Percentiles rank a stretch among this genome's conserved stretches.
These are phyloP conservation scores for Apiotrichum gracile DNA, from an alignment of 1,284 basidiomycete species.

Conservation along the genomic window DNA sequence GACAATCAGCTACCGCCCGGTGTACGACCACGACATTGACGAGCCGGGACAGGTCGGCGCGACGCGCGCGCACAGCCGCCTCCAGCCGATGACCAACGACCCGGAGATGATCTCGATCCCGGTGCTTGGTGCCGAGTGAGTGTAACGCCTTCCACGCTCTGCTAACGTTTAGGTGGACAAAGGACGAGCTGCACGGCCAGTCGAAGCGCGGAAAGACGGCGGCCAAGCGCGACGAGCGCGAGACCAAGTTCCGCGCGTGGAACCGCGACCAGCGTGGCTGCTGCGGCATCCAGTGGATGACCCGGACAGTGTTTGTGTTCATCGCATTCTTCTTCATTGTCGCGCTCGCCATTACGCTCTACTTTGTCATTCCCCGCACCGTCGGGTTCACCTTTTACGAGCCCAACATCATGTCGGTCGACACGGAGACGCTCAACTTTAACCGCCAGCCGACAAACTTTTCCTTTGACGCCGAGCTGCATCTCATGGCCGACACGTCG, in stretches of 20 bases:
- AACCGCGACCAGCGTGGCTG: constrained; percentile 65
- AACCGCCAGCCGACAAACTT: constrained; percentile 73
- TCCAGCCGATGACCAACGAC: background rate
- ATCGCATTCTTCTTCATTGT: constrained; percentile 58
- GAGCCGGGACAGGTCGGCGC: background rate
- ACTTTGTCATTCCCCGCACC: constrained; percentile 70
- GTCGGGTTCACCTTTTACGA: constrained; percentile 62
- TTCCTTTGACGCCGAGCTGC: constrained; percentile 67
- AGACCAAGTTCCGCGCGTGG: constrained; percentile 61
- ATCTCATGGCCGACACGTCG: constrained; percentile 65
- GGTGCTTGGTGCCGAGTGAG: constrained; percentile 67
- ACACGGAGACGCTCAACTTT: constrained; percentile 58
- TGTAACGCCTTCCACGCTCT: background rate
- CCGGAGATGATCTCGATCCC: constrained; percentile 58
- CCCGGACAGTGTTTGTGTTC: constrained; percentile 62
- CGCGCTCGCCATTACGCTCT: constrained; percentile 63
- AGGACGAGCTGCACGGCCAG: constrained; percentile 66
- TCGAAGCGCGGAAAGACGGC: constrained; percentile 63
- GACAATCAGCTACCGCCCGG: constrained; percentile 24
- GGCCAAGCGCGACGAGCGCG: constrained; percentile 55
- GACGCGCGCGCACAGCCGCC: background rate
- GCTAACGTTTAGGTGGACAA: constrained; percentile 56
- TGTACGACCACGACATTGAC: constrained; percentile 26
- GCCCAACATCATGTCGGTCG: constrained; percentile 55
- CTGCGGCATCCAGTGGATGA: constrained; percentile 66